Evolutionary conservation across 352 stramenopile genomes (phyloP).

Genomic region (Blastocystis sp.): DNA sequence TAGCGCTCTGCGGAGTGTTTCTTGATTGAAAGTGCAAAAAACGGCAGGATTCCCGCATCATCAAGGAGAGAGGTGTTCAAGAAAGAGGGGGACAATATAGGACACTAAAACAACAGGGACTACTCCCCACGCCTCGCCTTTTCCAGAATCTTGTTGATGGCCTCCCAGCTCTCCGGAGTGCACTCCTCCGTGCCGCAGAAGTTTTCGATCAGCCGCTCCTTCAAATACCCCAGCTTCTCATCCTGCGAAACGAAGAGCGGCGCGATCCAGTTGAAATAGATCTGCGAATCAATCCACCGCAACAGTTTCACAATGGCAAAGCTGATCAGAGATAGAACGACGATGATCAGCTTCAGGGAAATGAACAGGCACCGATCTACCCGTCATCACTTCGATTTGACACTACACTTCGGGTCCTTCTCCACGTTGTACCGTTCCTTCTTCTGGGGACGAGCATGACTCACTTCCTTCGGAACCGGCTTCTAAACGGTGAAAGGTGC

Average conservation of each 20-base stretch:
- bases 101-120: not conserved
- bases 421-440: conserved; percentile 25
- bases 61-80: not conserved
- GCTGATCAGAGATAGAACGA: conserved; percentile 26
- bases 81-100: conserved; percentile 7
- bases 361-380: conserved; percentile 59
- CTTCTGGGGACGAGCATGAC: not conserved
- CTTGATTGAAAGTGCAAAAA: not conserved
- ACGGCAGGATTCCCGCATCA: not conserved
- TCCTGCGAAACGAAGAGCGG: conserved; percentile 30
- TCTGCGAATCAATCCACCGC: not conserved
- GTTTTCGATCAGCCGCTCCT: conserved; percentile 4
- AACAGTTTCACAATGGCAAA: conserved; percentile 10
- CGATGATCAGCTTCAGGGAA: conserved; percentile 41
- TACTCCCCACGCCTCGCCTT: not conserved
- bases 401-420: conserved; percentile 35
- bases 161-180: conserved; percentile 15
- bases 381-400: not conserved
- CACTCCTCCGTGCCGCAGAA: conserved; percentile 21
- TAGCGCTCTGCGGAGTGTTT: no score
- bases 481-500: not conserved
- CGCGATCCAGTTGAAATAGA: conserved; percentile 56
- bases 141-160: conserved; percentile 42
- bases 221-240: conserved; percentile 4
- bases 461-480: not conserved